Evolutionary conservation across 2,329 filamentous ascomycete species (phyloP).

Genomic region (Zymoseptoria ardabiliae): DNA sequence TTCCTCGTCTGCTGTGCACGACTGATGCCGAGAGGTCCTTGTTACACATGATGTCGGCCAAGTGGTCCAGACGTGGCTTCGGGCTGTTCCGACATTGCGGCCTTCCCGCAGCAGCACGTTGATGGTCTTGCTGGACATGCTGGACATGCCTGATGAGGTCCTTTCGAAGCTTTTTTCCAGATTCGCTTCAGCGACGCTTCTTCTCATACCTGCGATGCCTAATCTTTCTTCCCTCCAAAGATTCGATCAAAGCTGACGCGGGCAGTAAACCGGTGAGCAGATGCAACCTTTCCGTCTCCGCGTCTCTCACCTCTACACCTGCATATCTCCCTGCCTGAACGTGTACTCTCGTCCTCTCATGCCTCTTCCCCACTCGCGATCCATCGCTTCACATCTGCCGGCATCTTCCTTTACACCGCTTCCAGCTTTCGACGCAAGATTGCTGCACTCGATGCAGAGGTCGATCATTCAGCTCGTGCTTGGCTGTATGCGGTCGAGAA

Average conservation of each 20-base stretch:
- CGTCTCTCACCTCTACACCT: background rate
- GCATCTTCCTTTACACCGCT: background rate
- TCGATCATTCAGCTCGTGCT: background rate
- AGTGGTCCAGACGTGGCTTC: too few species aligned
- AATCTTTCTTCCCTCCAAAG: too few species aligned
- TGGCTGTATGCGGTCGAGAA: background rate
- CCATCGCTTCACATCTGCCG: background rate
- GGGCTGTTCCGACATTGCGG: too few species aligned
- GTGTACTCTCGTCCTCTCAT: background rate
- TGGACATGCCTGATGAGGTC: too few species aligned
- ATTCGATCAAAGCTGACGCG: background rate
- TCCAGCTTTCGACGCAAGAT: background rate
- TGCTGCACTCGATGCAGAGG: background rate
- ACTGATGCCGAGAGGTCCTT: background rate
- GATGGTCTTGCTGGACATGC: too few species aligned
- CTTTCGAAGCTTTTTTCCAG: too few species aligned
- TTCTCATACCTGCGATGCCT: too few species aligned
- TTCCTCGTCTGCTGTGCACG: background rate
- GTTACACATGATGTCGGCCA: background rate
- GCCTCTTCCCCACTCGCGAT: too few species aligned
- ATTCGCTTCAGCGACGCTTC: too few species aligned
- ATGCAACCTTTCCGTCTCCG: background rate
- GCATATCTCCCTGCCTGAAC: background rate
- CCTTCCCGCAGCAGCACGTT: too few species aligned
- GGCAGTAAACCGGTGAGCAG: background rate